These are phyloP conservation scores for Alternaria tenuissima DNA, from an alignment of 2,329 filamentous ascomycete genomes.

Conservation along the genomic window DNA sequence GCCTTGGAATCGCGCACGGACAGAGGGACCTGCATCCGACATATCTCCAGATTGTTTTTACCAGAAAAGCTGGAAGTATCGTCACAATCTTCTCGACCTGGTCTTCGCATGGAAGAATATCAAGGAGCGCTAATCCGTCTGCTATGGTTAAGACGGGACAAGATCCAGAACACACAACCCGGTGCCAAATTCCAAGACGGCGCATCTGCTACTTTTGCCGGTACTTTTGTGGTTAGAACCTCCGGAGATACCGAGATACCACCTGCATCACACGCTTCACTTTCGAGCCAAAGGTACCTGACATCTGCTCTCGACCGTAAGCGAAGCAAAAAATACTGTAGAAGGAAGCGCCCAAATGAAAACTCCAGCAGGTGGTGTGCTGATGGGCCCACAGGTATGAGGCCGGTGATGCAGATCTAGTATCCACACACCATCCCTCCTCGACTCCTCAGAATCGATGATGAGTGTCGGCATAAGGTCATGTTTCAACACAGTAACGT, in stretches of 20 bases:
- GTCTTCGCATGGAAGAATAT: constrained; percentile 14
- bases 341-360: not conserved
- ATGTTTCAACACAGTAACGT: not conserved
- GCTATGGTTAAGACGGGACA: constrained; percentile 4
- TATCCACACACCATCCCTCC: constrained; percentile 2
- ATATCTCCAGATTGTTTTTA: constrained; percentile 8
- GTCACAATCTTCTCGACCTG: not conserved
- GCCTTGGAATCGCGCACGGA: constrained; percentile 20
- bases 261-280: constrained; percentile 13
- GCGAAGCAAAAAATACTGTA: not conserved
- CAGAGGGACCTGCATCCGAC: constrained; percentile 31
- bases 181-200: constrained; percentile 11
- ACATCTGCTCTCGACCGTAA: constrained; percentile 1
- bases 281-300: not conserved
- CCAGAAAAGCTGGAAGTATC: constrained; percentile 5
- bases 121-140: not conserved
- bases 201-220: constrained; percentile 16
- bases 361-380: not conserved
- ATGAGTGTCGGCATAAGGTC: constrained; percentile 8
- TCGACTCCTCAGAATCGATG: constrained; percentile 4
- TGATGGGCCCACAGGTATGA: not conserved
- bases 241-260: constrained; percentile 19
- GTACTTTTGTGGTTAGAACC: constrained; percentile 15
- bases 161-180: constrained; percentile 4
- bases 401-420: not conserved